phyloP scores from a whole-genome alignment of 768 basidiomycete genomes.

The Podaxis sp. region DNA sequence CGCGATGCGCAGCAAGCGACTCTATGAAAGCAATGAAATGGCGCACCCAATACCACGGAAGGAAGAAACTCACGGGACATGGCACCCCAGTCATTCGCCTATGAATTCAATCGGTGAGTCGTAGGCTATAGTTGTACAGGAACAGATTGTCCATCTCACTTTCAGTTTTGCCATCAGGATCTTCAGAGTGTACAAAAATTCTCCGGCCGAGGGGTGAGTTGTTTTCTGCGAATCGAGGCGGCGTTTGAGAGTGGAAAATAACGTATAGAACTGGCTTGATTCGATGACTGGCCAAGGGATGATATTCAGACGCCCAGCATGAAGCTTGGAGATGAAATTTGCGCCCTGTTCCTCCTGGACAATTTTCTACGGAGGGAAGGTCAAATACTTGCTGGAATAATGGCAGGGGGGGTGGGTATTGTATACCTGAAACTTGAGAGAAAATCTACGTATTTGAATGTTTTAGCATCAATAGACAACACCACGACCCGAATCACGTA shows the following conservation, averaged over 20 bases:
- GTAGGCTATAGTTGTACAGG: background rate
- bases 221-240: conserved; percentile 42
- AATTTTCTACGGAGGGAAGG: conserved; percentile 31
- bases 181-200: conserved; percentile 55
- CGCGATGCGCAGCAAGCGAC: conserved; percentile 45
- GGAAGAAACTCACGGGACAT: conserved; percentile 45
- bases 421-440: background rate
- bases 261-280: conserved; percentile 52
- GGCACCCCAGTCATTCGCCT: conserved; percentile 65
- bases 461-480: too few species aligned
- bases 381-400: background rate
- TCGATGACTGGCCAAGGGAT: conserved; percentile 69
- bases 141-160: conserved; percentile 23
- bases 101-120: background rate
- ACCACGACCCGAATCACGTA: conserved; percentile 22
- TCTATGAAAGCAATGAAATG: conserved; percentile 22
- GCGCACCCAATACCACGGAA: background rate
- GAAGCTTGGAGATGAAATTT: conserved; percentile 60
- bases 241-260: conserved; percentile 46
- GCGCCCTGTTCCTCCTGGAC: conserved; percentile 55
- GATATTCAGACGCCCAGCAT: conserved; percentile 49
- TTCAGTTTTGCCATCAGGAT: conserved; percentile 66
- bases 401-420: background rate
- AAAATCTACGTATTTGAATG: background rate
- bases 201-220: conserved; percentile 46